Percentiles rank a stretch among this genome's conserved stretches.
Conservation (phyloP, 139 green algal genomes). For the Trebouxia sp. region DNA sequence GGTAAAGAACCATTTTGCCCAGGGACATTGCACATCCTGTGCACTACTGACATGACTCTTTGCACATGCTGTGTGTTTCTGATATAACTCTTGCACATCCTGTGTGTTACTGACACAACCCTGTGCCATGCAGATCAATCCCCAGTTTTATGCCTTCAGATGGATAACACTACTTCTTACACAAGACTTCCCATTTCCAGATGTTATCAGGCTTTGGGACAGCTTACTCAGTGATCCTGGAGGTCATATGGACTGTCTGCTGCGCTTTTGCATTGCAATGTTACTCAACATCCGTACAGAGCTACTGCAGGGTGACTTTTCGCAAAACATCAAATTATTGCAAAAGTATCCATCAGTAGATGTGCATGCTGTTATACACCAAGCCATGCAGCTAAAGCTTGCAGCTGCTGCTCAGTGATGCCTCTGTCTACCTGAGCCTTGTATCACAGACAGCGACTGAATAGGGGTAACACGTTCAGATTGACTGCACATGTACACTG, state of each 20-base stretch:
- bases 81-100: too few relatives aligned
- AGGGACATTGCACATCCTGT: not conserved
- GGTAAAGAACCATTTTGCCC: not conserved
- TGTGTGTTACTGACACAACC: too few relatives aligned
- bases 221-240: slow-evolving; percentile 69
- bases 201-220: slow-evolving; percentile 89
- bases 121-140: slow-evolving; percentile 67
- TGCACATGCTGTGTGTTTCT: too few relatives aligned
- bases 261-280: slow-evolving; percentile 88
- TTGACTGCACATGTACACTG: too few relatives aligned
- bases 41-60: too few relatives aligned
- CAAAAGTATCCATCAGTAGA: slow-evolving; percentile 83
- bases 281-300: slow-evolving; percentile 67
- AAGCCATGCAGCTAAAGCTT: slow-evolving; percentile 36
- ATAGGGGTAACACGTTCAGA: too few relatives aligned
- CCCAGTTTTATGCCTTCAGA: slow-evolving; percentile 94
- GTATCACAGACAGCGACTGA: not conserved
- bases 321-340: slow-evolving; percentile 88
- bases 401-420: not conserved
- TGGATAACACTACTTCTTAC: slow-evolving; percentile 93
- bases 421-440: not conserved
- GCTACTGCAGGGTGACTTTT: slow-evolving; percentile 88
- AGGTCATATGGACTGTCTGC: slow-evolving; percentile 68
- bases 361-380: slow-evolving; percentile 52
- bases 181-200: slow-evolving; percentile 88